These are phyloP conservation scores for Clarireedia monteithiana DNA, from an alignment of 2,329 filamentous ascomycete genomes.

Conservation along the genomic window DNA sequence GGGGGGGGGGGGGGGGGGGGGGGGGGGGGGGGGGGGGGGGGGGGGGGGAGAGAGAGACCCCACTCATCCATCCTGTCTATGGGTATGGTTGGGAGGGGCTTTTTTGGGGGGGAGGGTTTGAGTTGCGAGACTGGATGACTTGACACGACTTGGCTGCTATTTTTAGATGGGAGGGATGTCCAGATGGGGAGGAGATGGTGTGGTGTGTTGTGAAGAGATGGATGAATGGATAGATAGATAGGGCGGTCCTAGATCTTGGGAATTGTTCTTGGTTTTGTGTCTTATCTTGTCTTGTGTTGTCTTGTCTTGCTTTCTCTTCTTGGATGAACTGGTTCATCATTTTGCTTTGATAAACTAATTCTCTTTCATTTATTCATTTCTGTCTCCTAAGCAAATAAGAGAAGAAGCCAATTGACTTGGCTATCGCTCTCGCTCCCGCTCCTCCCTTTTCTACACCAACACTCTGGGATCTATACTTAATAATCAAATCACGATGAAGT, in stretches of 20 bases:
- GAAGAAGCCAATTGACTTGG: slow-evolving; percentile 1
- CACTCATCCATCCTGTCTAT: too few species aligned
- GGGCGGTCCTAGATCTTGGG: background rate
- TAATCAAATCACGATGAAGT: slow-evolving; percentile 3
- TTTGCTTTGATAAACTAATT: background rate
- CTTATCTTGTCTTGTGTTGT: background rate
- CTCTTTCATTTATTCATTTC: background rate
- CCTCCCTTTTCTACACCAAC: background rate
- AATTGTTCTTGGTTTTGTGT: background rate
- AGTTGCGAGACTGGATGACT: background rate
- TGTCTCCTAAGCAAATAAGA: background rate
- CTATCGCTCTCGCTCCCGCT: background rate
- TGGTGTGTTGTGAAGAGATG: background rate
- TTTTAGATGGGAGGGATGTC: background rate
- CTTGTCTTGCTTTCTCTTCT: background rate
- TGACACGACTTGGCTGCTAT: background rate
- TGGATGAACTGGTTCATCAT: slow-evolving; percentile 5
- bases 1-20: too few species aligned
- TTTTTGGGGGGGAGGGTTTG: background rate
- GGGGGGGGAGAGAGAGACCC: too few species aligned
- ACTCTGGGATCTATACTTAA: background rate
- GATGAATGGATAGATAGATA: background rate
- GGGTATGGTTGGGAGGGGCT: too few species aligned
- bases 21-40: too few species aligned
- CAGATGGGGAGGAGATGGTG: too few species aligned